Percentiles rank a stretch among this genome's conserved stretches.
Evolutionary conservation across 164 flowering plant species (phyloP).

Genomic region (Nelumbo lutea): DNA sequence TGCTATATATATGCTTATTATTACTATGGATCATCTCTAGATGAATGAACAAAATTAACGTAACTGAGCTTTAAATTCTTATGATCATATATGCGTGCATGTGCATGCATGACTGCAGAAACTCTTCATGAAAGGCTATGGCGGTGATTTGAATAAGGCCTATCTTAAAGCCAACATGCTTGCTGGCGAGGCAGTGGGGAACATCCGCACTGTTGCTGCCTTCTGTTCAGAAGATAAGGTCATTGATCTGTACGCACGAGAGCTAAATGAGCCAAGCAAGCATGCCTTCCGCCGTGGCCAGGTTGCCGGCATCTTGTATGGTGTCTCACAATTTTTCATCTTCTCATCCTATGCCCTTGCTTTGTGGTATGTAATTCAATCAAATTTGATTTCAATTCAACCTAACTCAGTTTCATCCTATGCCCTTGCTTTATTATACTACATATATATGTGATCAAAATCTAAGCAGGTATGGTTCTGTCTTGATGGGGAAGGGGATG

Average conservation of each 20-base stretch:
- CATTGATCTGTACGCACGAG: constrained; percentile 59
- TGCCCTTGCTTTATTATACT: no score
- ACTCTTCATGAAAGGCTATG: constrained; percentile 94
- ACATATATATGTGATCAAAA: background rate
- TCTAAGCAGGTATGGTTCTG: constrained; percentile 77
- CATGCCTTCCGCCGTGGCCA: constrained; percentile 84
- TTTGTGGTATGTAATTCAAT: constrained; percentile 56
- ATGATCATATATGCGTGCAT: no score
- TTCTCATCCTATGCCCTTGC: constrained; percentile 92
- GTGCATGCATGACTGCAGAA: constrained; percentile 56
- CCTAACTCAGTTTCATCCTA: no score
- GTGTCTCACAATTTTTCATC: constrained; percentile 86
- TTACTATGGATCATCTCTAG: no score
- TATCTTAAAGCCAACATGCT: constrained; percentile 93
- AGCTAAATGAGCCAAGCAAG: constrained; percentile 71
- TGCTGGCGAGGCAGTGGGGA: constrained; percentile 94
- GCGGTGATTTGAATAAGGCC: constrained; percentile 85
- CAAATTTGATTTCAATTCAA: no score
- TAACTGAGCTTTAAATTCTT: no score
- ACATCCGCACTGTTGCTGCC: constrained; percentile 90
- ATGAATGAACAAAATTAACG: no score
- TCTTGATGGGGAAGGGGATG: constrained; percentile 77
- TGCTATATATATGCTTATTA: no score
- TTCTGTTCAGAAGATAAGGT: constrained; percentile 88
- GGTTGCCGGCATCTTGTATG: constrained; percentile 84